A percentile compares a stretch with the other conserved stretches of the same genome.
Evolutionary conservation across 306 rosid species (phyloP).

Genomic region (Malus sylvestris): DNA sequence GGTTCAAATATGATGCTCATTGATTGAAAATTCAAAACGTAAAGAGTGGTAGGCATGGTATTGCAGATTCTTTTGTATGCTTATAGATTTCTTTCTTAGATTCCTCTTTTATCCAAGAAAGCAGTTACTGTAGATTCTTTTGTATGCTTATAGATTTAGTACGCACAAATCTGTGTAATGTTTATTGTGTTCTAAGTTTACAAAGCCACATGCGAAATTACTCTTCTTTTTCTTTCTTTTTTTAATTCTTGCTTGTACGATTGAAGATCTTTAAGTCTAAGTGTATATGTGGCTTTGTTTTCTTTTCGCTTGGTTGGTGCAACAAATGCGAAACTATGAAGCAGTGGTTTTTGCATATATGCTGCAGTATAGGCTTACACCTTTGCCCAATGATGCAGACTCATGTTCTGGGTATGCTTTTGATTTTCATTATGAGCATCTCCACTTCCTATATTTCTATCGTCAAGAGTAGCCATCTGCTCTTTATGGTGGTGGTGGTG

Average conservation of each 20-base stretch:
- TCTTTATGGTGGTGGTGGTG: background rate
- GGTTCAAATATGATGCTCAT: no score
- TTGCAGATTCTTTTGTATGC: no score
- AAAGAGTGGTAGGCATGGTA: background rate
- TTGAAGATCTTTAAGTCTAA: background rate
- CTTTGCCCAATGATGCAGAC: background rate
- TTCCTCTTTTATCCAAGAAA: no score
- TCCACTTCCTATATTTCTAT: background rate
- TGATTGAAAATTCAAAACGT: constrained; percentile 5
- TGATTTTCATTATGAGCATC: background rate
- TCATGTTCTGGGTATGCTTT: background rate
- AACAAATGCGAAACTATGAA: background rate
- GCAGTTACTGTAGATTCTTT: no score
- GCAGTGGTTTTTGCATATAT: background rate
- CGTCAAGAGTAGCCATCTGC: background rate
- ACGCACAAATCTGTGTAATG: no score
- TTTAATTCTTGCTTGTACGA: background rate
- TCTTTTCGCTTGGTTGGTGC: background rate
- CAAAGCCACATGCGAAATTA: no score
- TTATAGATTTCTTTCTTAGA: no score
- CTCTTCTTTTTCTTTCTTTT: background rate
- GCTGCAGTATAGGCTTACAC: background rate
- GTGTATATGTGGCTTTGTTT: background rate
- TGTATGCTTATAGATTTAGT: no score
- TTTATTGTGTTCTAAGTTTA: no score